Evolutionary conservation across 2,329 filamentous ascomycete genomes (phyloP).

Genomic region (Zymoseptoria brevis): DNA sequence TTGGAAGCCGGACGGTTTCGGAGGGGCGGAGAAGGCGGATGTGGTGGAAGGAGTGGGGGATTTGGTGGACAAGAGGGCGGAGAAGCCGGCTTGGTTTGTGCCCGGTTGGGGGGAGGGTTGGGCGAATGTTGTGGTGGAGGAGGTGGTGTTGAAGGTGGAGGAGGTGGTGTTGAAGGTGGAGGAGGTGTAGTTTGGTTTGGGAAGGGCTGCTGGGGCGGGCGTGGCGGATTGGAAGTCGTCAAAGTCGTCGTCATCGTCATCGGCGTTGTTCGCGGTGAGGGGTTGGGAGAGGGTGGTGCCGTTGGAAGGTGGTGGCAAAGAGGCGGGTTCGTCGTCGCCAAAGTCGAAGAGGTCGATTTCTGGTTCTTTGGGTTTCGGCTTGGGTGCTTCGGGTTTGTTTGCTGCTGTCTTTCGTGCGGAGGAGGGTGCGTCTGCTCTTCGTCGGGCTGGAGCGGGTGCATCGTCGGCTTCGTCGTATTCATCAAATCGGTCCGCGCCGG

Average conservation of each 20-base stretch:
- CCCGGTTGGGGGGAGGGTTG: slow-evolving; percentile 79
- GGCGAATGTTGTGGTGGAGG: slow-evolving; percentile 62
- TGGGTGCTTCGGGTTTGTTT: slow-evolving; percentile 60
- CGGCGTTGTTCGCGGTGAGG: slow-evolving; percentile 17
- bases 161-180: slow-evolving; percentile 38
- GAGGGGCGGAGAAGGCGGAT: slow-evolving; percentile 31
- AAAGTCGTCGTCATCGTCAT: slow-evolving; percentile 81
- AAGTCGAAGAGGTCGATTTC: slow-evolving; percentile 90
- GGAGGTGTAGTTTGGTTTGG: slow-evolving; percentile 32
- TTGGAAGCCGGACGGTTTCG: slow-evolving; percentile 61
- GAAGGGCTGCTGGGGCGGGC: slow-evolving; percentile 37
- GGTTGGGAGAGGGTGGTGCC: slow-evolving; percentile 29
- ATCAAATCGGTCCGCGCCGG: slow-evolving; percentile 65
- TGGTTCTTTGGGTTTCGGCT: slow-evolving; percentile 79
- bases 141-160: slow-evolving; percentile 40
- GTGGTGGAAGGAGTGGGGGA: slow-evolving; percentile 58
- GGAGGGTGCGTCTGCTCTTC: slow-evolving; percentile 39
- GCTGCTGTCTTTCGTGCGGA: slow-evolving; percentile 28
- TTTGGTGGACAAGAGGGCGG: slow-evolving; percentile 73
- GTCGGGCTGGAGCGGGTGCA: slow-evolving; percentile 48
- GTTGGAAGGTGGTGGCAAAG: slow-evolving; percentile 39
- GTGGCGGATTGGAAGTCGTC: slow-evolving; percentile 94
- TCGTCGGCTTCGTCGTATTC: slow-evolving; percentile 97
- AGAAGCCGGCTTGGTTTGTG: slow-evolving; percentile 70
- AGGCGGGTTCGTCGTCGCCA: slow-evolving; percentile 61